Conservation (phyloP, 2,329 filamentous ascomycete genomes). For the Fusarium nisikadoi region DNA sequence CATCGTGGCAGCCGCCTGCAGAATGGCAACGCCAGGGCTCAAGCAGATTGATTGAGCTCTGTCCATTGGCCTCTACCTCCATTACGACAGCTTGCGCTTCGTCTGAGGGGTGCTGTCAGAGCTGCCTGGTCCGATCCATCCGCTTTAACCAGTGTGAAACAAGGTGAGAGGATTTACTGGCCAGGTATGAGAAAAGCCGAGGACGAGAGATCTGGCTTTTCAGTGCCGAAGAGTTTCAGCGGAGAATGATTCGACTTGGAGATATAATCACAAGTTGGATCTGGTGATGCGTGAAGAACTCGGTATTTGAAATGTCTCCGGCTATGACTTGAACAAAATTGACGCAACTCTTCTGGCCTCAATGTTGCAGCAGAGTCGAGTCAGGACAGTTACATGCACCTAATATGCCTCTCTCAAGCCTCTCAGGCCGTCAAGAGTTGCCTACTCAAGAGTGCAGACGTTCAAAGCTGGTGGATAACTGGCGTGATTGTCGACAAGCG, state of each 20-base stretch:
- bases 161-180: not conserved
- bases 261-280: conserved; percentile 16
- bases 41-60: conserved; percentile 39
- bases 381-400: not conserved
- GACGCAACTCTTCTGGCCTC: conserved; percentile 1
- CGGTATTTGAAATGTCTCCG: not conserved
- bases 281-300: conserved; percentile 23
- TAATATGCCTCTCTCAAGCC: not conserved
- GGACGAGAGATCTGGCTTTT: not conserved
- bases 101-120: conserved; percentile 35
- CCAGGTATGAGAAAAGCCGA: not conserved
- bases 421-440: not conserved
- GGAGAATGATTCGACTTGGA: conserved; percentile 9
- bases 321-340: not conserved
- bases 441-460: conserved; percentile 1
- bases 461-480: conserved; percentile 15
- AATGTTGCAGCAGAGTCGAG: not conserved
- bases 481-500: conserved; percentile 33
- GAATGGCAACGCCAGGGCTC: conserved; percentile 39
- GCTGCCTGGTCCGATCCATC: conserved; percentile 37
- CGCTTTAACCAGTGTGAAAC: conserved; percentile 20
- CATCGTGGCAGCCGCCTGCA: conserved; percentile 37
- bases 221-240: not conserved
- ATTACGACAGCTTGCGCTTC: conserved; percentile 42
- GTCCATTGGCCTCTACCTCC: conserved; percentile 42